Conservation (phyloP, 441 rosid genomes). For the Euphorbia celastroides region DNA sequence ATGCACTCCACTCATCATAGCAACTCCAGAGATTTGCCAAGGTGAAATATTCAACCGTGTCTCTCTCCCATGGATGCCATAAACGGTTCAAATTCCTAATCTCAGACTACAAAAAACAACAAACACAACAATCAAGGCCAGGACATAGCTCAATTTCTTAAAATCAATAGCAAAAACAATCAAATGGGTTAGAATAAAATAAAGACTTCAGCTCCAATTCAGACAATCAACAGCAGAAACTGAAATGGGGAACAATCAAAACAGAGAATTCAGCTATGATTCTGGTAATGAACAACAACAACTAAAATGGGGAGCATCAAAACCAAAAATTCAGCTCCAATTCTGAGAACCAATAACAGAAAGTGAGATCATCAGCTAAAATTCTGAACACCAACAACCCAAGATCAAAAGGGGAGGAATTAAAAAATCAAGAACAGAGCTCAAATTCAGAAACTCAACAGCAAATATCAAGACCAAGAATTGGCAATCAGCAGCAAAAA, state of each 20-base stretch:
- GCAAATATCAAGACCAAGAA: too few species aligned
- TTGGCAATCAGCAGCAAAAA: not conserved
- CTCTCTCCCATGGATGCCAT: constrained; percentile 42
- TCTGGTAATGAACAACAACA: too few species aligned
- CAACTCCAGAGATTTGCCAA: constrained; percentile 63
- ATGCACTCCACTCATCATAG: constrained; percentile 71
- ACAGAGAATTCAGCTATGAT: too few species aligned
- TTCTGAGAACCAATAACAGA: too few species aligned
- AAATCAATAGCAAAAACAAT: not conserved
- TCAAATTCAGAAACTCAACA: not conserved
- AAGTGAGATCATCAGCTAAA: too few species aligned
- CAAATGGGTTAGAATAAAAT: not conserved
- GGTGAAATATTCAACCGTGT: constrained; percentile 41
- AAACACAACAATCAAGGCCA: not conserved
- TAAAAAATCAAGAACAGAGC: not conserved
- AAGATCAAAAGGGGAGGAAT: not conserved
- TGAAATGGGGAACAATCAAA: too few species aligned
- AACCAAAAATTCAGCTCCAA: too few species aligned
- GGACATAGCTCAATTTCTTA: not conserved
- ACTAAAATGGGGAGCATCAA: too few species aligned
- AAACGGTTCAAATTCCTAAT: constrained; percentile 47
- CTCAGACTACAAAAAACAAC: constrained; percentile 48
- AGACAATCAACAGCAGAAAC: too few species aligned
- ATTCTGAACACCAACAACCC: not conserved
- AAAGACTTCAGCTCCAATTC: too few species aligned